Conservation (phyloP, 1,284 basidiomycete species). For the Neolentinus lepideus region DNA sequence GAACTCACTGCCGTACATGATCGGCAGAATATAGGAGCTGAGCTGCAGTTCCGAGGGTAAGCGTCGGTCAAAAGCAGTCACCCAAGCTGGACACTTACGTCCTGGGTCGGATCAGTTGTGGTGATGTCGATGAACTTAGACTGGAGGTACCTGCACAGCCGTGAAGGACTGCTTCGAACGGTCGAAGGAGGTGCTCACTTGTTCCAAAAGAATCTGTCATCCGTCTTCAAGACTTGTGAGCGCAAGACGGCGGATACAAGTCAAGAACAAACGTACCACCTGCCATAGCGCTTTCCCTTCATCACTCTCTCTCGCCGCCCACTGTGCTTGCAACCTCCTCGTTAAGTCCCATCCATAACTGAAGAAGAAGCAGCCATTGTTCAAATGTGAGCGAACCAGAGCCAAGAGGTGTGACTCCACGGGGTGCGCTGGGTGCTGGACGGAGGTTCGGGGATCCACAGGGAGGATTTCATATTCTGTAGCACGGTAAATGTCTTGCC, state of each 20-base stretch:
- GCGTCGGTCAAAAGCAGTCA: constrained; percentile 7
- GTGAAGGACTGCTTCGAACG: constrained; percentile 5
- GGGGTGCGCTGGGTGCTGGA: constrained; percentile 66
- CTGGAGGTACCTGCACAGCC: constrained; percentile 53
- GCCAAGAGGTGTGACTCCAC: constrained; percentile 86
- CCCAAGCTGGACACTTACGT: constrained; percentile 39
- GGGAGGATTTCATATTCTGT: constrained; percentile 92
- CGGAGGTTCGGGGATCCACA: constrained; percentile 62
- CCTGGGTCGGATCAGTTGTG: constrained; percentile 38
- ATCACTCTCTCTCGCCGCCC: constrained; percentile 43
- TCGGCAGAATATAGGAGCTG: constrained; percentile 83
- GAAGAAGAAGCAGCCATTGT: constrained; percentile 80
- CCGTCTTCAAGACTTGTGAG: constrained; percentile 47
- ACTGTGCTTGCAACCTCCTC: constrained; percentile 82
- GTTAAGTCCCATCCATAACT: constrained; percentile 93
- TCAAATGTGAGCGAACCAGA: constrained; percentile 83
- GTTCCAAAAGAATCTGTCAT: constrained; percentile 99
- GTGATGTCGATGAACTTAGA: constrained; percentile 64
- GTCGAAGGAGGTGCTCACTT: constrained; percentile 41
- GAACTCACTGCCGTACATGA: constrained; percentile 83
- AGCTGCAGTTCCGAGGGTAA: constrained; percentile 41
- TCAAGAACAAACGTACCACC: constrained; percentile 36
- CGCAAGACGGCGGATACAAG: constrained; percentile 1
- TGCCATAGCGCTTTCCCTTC: constrained; percentile 64
- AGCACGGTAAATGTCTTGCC: constrained; percentile 83